Evolutionary conservation across 441 rosid genomes (phyloP), one percentile per base, ranked within the genome.

Genomic region (Corymbia calophylla): DNA sequence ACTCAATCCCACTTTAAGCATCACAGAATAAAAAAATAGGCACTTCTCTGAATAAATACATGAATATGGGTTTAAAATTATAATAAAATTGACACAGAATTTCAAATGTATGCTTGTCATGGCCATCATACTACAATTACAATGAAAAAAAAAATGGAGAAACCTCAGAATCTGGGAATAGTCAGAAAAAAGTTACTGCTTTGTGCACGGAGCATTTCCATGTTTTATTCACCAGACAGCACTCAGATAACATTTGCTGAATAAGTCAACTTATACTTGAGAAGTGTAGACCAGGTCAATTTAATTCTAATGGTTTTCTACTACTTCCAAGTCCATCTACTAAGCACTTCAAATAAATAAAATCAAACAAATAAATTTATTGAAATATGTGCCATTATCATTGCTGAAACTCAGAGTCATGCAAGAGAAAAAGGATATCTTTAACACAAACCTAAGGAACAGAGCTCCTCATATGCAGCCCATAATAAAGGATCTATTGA

Each of bases 381-480:
- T 70, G 81, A 70, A 35, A 35, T 70, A 70, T 86, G 62, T 66
- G 48, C 62, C 17, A 53, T 86, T 53, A 86, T 58, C 87, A 54
- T 23, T 29, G 54, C 29, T 49, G 1, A 86, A 85, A 14, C 58
- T 44, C 35, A 29, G 80, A 35, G 27, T 21, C 82, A 73, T 11
- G 27, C 82, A 73, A 73, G 82, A 73, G 82, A 73, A 88, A 7
- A 11, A 88, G 70, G 31, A 55, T 39, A 81, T 56, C 88, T 88
- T 87, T 86, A 86, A 21, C 87, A 91, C 93, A 91, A 27, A 98
- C 99, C 99, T 97, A 98, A 92, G 80, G 94, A 88, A 90, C 99
- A 97, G 84, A 98, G 93, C 91, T 98, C 99, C 93, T 98, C 99
- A 87, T 95, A 98, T 70, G 99, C 99, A 80, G 95, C 94, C 99